These are phyloP conservation scores for Hypoxylon fuscum DNA, from an alignment of 495 filamentous ascomycete species.

Conservation along the genomic window DNA sequence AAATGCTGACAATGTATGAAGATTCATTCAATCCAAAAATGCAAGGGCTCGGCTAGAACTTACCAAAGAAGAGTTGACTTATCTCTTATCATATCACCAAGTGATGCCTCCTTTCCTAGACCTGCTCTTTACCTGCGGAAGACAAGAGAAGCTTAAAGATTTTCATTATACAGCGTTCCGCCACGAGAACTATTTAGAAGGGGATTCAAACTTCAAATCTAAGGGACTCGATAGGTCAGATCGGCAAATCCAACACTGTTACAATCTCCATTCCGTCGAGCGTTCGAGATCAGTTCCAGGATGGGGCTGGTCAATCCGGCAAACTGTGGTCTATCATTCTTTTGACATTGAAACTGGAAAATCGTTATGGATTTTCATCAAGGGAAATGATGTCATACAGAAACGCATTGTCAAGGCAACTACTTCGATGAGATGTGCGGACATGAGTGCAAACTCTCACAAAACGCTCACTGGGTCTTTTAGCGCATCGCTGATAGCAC, in stretches of 20 bases:
- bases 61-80: constrained; percentile 43
- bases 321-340: constrained; percentile 52
- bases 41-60: constrained; percentile 43
- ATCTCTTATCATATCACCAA: constrained; percentile 50
- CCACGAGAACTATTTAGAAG: constrained; percentile 21
- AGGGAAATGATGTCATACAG: constrained; percentile 50
- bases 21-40: constrained; percentile 47
- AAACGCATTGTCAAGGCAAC: constrained; percentile 43
- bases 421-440: background rate
- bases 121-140: constrained; percentile 54
- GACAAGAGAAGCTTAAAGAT: constrained; percentile 45
- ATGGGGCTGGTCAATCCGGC: constrained; percentile 53
- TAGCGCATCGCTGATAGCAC: constrained; percentile 42
- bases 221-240: constrained; percentile 53
- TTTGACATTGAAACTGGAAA: constrained; percentile 50
- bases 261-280: constrained; percentile 54
- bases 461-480: constrained; percentile 32
- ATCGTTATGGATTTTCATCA: constrained; percentile 53
- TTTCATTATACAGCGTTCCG: constrained; percentile 29
- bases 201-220: constrained; percentile 27
- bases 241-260: constrained; percentile 47
- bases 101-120: constrained; percentile 54
- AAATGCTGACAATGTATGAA: constrained; percentile 5
- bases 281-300: constrained; percentile 29
- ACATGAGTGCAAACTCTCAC: constrained; percentile 14